Evolutionary conservation across 495 filamentous ascomycete species (phyloP).

Genomic region (Trichoderma asperelloides): DNA sequence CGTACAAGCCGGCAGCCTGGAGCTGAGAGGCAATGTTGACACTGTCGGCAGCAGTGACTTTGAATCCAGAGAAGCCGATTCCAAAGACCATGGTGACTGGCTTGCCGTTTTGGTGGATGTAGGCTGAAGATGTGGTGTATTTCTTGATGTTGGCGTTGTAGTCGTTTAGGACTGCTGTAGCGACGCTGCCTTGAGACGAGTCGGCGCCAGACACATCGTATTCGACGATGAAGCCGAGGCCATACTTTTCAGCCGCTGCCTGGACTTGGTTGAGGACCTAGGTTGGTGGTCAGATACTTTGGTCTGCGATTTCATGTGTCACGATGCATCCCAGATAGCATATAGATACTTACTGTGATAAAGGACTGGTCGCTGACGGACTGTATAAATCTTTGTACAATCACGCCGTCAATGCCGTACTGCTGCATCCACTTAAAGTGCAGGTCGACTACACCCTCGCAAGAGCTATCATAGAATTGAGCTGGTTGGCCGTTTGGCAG

Average conservation of each 20-base stretch:
- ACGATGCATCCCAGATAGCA: neutral
- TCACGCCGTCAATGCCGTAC: slow-evolving; percentile 24
- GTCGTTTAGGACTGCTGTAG: slow-evolving; percentile 17
- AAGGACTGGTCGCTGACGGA: slow-evolving; percentile 21
- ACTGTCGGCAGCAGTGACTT: slow-evolving; percentile 19
- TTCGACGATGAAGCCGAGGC: slow-evolving; percentile 22
- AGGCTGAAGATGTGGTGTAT: slow-evolving; percentile 21
- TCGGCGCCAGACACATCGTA: slow-evolving; percentile 23
- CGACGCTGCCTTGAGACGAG: slow-evolving; percentile 16
- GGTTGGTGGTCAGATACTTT: slow-evolving; percentile 9
- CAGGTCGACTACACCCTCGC: slow-evolving; percentile 23
- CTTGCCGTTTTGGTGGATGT: slow-evolving; percentile 25
- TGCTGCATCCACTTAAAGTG: slow-evolving; percentile 27
- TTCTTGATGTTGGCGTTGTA: slow-evolving; percentile 15
- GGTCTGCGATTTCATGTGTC: neutral
- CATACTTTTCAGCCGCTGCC: slow-evolving; percentile 24
- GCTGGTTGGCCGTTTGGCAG: slow-evolving; percentile 16
- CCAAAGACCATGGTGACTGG: slow-evolving; percentile 27
- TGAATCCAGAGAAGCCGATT: slow-evolving; percentile 17
- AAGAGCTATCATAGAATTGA: slow-evolving; percentile 25
- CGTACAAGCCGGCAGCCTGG: slow-evolving; percentile 20
- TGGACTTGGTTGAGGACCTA: slow-evolving; percentile 20
- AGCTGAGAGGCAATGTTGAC: slow-evolving; percentile 21
- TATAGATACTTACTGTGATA: slow-evolving; percentile 15
- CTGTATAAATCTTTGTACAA: slow-evolving; percentile 23